Percentiles rank a stretch among this genome's conserved stretches.
These are phyloP conservation scores for Gossypium thurberi DNA, from an alignment of 345 rosid species.

Conservation along the genomic window DNA sequence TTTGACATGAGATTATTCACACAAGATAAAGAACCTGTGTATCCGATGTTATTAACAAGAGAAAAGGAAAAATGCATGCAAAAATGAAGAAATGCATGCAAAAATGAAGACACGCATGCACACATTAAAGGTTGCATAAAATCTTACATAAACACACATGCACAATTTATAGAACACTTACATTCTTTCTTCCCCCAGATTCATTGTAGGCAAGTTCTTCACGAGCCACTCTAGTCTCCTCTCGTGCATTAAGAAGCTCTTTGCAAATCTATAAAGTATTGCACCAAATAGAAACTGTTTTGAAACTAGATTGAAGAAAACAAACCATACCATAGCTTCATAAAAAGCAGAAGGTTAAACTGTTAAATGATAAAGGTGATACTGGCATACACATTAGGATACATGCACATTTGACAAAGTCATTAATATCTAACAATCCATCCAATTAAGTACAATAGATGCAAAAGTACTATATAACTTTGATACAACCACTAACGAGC, in stretches of 20 bases:
- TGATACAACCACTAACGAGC: not conserved
- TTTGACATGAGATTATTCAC: not conserved
- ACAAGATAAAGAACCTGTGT: not conserved
- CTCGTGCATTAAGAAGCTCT: slow-evolving; percentile 57
- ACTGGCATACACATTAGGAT: not conserved
- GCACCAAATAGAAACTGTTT: slow-evolving; percentile 2
- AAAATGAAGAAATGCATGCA: not conserved
- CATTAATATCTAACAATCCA: not conserved
- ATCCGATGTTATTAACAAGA: not conserved
- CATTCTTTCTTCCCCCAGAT: slow-evolving; percentile 30
- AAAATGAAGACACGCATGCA: not conserved
- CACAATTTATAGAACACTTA: slow-evolving; percentile 17
- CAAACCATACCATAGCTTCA: not conserved
- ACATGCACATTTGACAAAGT: not conserved
- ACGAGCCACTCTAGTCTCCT: slow-evolving; percentile 49
- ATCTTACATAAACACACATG: slow-evolving; percentile 2
- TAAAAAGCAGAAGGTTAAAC: not conserved
- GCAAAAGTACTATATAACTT: not conserved
- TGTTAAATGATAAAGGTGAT: not conserved
- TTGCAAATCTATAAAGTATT: slow-evolving; percentile 40
- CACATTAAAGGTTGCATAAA: slow-evolving; percentile 4
- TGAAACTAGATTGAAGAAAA: slow-evolving; percentile 4
- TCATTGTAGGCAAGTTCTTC: slow-evolving; percentile 46
- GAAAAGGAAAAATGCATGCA: not conserved
- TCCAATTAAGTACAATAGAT: not conserved